Evolutionary conservation across 768 basidiomycete species (phyloP), one percentile per base, ranked within the genome.

Genomic region (Collybiopsis confluens): DNA sequence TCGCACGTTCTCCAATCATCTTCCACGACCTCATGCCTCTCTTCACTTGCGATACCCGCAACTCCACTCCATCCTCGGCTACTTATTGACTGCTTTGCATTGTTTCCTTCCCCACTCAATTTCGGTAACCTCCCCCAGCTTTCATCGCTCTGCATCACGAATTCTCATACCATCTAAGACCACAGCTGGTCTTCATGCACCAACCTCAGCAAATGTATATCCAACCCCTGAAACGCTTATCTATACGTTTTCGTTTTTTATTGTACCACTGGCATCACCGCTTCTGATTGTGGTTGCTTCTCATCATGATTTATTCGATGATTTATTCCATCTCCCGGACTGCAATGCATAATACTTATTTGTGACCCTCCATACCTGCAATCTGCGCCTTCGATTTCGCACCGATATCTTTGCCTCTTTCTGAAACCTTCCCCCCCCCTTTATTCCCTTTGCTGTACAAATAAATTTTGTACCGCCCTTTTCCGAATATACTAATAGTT

Each of bases 231-330:
- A 27, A 52, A 8, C 24, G 50, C 38, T 27, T 52, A n/a, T n/a
- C n/a, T n/a, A 52, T 24, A 28, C 26, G 24, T 41, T 35, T 33
- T 36, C 26, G 26, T 24, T 30, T 18, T 47, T 30, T 42, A 47
- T 35, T 49, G 46, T 47, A 53, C 43, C 30, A 52, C 50, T 37
- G 33, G 21, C 43, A 52, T 24, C 18, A 3, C n/a, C 51, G 45
- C 58, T 58, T 56, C 30, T 33, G 13, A 5, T 5, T 52, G 50
- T 46, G 36, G 55, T 49, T 61, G 63, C 62, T 62, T 63, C 38
- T 28, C 50, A 35, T 52, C 60, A 35, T 62, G 54, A 62, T 65
- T 65, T 65, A 64, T 65, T 63, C 56, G 42, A 64, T 62, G 64
- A 67, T 62, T 62, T 65, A 63, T 58, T 52, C 50, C 21, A 48